Evolutionary conservation across 768 basidiomycete genomes (phyloP).

Genomic region (Dacryopinax primogenitus): DNA sequence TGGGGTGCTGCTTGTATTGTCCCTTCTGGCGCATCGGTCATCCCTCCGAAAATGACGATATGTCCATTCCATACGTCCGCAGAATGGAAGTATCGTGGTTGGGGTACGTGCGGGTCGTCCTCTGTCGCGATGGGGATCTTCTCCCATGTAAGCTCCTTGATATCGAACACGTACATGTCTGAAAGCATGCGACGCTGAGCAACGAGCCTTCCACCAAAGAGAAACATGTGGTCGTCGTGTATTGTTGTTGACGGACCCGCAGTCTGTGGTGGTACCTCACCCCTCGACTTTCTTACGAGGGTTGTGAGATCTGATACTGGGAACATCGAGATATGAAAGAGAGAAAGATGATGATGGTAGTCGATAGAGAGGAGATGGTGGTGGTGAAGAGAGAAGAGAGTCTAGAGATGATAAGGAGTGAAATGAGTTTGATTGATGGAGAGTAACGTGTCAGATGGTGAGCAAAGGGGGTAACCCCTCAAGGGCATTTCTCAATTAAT

Average conservation of each 20-base stretch:
- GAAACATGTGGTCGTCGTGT: slow-evolving; percentile 73
- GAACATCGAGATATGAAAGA: slow-evolving; percentile 35
- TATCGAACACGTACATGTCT: slow-evolving; percentile 82
- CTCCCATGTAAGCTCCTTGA: slow-evolving; percentile 71
- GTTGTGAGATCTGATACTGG: slow-evolving; percentile 86
- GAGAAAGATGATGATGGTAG: neutral
- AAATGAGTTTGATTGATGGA: neutral
- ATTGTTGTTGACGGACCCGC: slow-evolving; percentile 89
- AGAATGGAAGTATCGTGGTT: slow-evolving; percentile 89
- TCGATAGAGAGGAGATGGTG: neutral
- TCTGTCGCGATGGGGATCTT: slow-evolving; percentile 46
- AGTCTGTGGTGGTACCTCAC: slow-evolving; percentile 77
- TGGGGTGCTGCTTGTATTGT: neutral
- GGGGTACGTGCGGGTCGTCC: slow-evolving; percentile 47
- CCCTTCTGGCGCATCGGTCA: slow-evolving; percentile 64
- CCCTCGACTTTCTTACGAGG: slow-evolving; percentile 65
- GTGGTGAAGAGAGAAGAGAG: neutral
- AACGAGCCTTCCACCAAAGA: slow-evolving; percentile 83
- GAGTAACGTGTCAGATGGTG: neutral
- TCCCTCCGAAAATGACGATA: slow-evolving; percentile 87
- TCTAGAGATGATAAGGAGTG: neutral
- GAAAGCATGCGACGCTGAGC: slow-evolving; percentile 77
- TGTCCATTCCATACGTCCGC: slow-evolving; percentile 84
- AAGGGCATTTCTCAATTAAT: neutral
- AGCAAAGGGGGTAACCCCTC: neutral